phyloP scores from a whole-genome alignment of 2,329 filamentous ascomycete species.

The Fusarium denticulatum region DNA sequence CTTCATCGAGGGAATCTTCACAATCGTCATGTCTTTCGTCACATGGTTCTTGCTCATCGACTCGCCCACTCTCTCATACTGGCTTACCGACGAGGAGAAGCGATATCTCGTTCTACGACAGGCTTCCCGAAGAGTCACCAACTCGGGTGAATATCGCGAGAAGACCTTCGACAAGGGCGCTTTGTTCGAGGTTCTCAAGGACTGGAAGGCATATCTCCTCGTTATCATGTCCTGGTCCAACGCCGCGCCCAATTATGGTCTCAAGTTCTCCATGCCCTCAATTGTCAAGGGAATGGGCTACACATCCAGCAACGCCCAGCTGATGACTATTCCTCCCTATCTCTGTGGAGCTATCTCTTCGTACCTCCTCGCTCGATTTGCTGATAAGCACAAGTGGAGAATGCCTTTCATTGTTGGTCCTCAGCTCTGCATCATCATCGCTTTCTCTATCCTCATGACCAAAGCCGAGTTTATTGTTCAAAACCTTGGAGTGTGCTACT shows the following conservation, averaged over 20 bases:
- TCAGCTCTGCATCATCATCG: constrained; percentile 44
- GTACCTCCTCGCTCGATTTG: constrained; percentile 39
- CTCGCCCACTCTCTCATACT: constrained; percentile 24
- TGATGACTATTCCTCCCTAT: constrained; percentile 51
- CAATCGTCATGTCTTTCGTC: constrained; percentile 51
- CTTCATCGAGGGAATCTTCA: constrained; percentile 40
- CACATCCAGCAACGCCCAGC: constrained; percentile 44
- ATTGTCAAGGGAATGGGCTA: constrained; percentile 55
- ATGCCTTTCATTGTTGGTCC: constrained; percentile 49
- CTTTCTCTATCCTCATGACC: constrained; percentile 38
- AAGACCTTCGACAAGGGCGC: constrained; percentile 22
- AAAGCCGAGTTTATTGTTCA: constrained; percentile 32
- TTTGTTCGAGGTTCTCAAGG: constrained; percentile 17
- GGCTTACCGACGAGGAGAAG: constrained; percentile 36
- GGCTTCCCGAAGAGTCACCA: constrained; percentile 20
- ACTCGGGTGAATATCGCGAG: constrained; percentile 20
- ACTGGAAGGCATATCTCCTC: constrained; percentile 51
- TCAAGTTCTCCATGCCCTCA: constrained; percentile 48
- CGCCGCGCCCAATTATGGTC: constrained; percentile 45
- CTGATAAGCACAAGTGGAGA: constrained; percentile 47
- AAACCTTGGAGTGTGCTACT: constrained; percentile 33
- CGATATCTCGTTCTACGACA: constrained; percentile 26
- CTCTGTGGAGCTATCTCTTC: constrained; percentile 35
- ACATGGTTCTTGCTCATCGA: constrained; percentile 59
- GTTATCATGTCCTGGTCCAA: constrained; percentile 54